Conservation (phyloP, 2,329 filamentous ascomycete genomes). For the Phialophora macrospora region DNA sequence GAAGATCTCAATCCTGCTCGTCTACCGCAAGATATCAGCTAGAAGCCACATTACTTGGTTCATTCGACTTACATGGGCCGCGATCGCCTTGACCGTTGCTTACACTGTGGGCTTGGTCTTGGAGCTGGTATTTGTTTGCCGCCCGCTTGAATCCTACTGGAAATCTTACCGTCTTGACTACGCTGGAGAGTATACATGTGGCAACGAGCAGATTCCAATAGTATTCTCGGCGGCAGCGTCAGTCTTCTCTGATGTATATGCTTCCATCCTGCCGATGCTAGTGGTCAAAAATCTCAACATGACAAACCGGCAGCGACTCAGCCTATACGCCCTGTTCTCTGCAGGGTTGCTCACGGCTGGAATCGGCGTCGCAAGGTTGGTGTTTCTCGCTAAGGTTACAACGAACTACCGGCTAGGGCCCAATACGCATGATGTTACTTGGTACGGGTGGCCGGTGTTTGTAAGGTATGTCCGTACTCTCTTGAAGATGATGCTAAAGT, state of each 20-base stretch:
- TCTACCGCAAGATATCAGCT: slow-evolving; percentile 29
- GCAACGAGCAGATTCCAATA: slow-evolving; percentile 26
- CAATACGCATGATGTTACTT: slow-evolving; percentile 29
- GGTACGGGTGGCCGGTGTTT: slow-evolving; percentile 29
- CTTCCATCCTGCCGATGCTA: slow-evolving; percentile 32
- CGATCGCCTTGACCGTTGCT: slow-evolving; percentile 24
- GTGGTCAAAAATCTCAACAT: slow-evolving; percentile 24
- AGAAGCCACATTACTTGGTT: slow-evolving; percentile 29
- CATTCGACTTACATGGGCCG: slow-evolving; percentile 26
- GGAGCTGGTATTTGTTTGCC: slow-evolving; percentile 26
- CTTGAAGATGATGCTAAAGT: not conserved
- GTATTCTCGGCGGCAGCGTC: slow-evolving; percentile 27
- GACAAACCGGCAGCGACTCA: slow-evolving; percentile 21
- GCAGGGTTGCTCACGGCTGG: slow-evolving; percentile 31
- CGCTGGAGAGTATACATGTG: slow-evolving; percentile 21
- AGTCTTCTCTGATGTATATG: slow-evolving; percentile 31
- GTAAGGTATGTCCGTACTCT: slow-evolving; percentile 5
- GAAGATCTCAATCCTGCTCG: slow-evolving; percentile 30
- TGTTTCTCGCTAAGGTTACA: slow-evolving; percentile 25
- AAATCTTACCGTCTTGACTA: slow-evolving; percentile 27
- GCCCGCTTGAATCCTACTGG: slow-evolving; percentile 27
- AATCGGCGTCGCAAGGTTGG: slow-evolving; percentile 23
- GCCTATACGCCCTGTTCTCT: slow-evolving; percentile 30
- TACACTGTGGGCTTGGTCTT: slow-evolving; percentile 23
- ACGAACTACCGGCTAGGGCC: slow-evolving; percentile 25